A percentile compares a stretch with the other conserved stretches of the same genome.
phyloP scores from a whole-genome alignment of 75 land plant genomes.

The Picea glauca region DNA sequence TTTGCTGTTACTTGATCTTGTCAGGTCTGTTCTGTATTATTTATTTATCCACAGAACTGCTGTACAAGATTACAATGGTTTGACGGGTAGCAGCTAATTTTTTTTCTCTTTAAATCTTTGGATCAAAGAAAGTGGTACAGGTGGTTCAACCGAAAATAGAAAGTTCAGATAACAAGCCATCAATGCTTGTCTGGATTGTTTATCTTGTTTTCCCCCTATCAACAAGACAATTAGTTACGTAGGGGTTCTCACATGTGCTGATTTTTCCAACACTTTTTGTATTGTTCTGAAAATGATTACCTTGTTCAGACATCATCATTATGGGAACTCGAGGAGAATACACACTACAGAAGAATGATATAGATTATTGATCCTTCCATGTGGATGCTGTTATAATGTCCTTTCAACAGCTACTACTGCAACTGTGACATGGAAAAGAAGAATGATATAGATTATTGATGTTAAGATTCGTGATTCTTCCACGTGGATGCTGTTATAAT shows the following conservation, averaged over 20 bases:
- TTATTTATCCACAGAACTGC: slow-evolving; percentile 8
- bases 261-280: not conserved
- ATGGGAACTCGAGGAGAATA: not conserved
- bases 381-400: not conserved
- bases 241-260: not conserved
- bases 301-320: not conserved
- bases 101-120: not conserved
- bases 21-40: not conserved
- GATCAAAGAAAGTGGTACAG: not conserved
- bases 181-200: not conserved
- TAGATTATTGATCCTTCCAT: not conserved
- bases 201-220: not conserved
- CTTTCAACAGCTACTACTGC: not conserved
- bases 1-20: not conserved
- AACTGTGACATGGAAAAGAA: slow-evolving; percentile 3
- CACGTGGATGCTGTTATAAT: too few relatives aligned
- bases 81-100: slow-evolving; percentile 6
- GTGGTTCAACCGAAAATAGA: not conserved
- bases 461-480: too few relatives aligned
- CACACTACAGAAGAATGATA: not conserved
- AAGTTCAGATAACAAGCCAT: slow-evolving; percentile 6
- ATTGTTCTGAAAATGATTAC: not conserved
- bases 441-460: not conserved
- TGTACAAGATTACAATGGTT: slow-evolving; percentile 9
- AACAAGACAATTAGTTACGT: not conserved